Base-by-base conservation (phyloP, 805 yeast species). In the Candida wancherniae region DNA sequence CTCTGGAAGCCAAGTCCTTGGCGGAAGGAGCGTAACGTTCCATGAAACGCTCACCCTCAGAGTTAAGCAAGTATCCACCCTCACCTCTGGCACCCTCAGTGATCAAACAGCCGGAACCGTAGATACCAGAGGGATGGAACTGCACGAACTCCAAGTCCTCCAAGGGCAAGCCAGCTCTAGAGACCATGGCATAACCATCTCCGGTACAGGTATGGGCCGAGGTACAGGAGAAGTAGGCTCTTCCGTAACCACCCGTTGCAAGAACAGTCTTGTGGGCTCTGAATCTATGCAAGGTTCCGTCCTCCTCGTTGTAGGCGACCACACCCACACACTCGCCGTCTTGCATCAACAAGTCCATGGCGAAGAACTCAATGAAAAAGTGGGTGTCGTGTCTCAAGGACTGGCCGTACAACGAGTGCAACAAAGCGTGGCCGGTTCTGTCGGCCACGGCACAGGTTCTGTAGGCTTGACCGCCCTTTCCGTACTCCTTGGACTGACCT, bases 21-120 rank as follows among this genome's bases (percentile, higher is more conserved):
- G 97, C 97, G 33, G 88, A 83, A 46, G 98, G 98, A 36, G 98
- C 98, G 58, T 90, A 90, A 67, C 98, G 82, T 73, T 90, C 98
- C 98, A 90, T 90, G 66, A 90, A 90, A 66, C 98, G 81, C 72
- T 90, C 98, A 75, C 98, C 98, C 69, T 92, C 95, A 48, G 87
- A 77, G 76, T 90, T 90, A 44, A 90, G 74, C 61, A 90, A 73
- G 76, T 77, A 92, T 45, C 98, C 98, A 78, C 98, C 98, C 73
- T 92, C 98, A 76, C 98, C 98, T 74, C 98, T 84, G 48, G 97
- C 95, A 71, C 98, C 98, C 69, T 92, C 98, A 35, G 98, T 92
- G 62, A 92, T 92, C 71, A 90, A 71, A 73, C 97, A 92, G 45
- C 98, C 98, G 23, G 97, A 86, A 39, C 98, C 98, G 64, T 90